These are phyloP conservation scores for Suhomyces atakaporum DNA, from an alignment of 1,139 yeast species.

Conservation along the genomic window DNA sequence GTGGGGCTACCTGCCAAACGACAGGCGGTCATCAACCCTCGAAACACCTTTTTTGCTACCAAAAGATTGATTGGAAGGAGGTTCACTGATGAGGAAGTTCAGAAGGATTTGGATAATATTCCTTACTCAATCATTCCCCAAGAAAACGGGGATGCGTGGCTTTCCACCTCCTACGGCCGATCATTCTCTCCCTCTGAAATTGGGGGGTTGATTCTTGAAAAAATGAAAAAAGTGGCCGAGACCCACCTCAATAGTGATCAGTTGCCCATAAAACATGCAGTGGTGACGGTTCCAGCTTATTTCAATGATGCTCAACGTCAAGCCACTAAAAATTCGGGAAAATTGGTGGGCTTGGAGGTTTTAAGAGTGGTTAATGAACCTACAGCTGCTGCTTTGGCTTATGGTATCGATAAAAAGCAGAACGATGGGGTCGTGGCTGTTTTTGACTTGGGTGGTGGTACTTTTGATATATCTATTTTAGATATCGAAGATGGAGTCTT, in stretches of 20 bases:
- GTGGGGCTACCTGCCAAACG: slow-evolving; percentile 70
- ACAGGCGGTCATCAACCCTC: slow-evolving; percentile 65
- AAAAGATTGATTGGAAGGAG: slow-evolving; percentile 73
- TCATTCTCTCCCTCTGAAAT: slow-evolving; percentile 58
- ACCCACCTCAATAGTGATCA: slow-evolving; percentile 35
- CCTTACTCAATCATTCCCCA: slow-evolving; percentile 59
- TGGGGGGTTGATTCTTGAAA: slow-evolving; percentile 51
- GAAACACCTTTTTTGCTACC: slow-evolving; percentile 72
- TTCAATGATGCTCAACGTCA: slow-evolving; percentile 78
- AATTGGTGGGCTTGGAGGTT: slow-evolving; percentile 64
- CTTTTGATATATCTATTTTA: slow-evolving; percentile 76
- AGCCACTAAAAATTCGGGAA: slow-evolving; percentile 75
- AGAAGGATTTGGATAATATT: slow-evolving; percentile 53
- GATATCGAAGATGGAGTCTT: slow-evolving; percentile 82
- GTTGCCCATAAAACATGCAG: slow-evolving; percentile 55
- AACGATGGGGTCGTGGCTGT: slow-evolving; percentile 71
- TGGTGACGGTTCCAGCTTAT: slow-evolving; percentile 80
- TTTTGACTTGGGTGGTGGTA: slow-evolving; percentile 82
- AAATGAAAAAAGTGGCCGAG: slow-evolving; percentile 62
- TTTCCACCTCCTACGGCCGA: slow-evolving; percentile 40
- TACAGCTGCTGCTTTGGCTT: slow-evolving; percentile 81
- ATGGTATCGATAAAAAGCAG: slow-evolving; percentile 58
- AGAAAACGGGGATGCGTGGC: slow-evolving; percentile 65
- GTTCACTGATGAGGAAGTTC: slow-evolving; percentile 64
- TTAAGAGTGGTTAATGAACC: slow-evolving; percentile 77